These are phyloP conservation scores for Penicillium turbatum DNA, from an alignment of 495 filamentous ascomycete species.

Conservation along the genomic window DNA sequence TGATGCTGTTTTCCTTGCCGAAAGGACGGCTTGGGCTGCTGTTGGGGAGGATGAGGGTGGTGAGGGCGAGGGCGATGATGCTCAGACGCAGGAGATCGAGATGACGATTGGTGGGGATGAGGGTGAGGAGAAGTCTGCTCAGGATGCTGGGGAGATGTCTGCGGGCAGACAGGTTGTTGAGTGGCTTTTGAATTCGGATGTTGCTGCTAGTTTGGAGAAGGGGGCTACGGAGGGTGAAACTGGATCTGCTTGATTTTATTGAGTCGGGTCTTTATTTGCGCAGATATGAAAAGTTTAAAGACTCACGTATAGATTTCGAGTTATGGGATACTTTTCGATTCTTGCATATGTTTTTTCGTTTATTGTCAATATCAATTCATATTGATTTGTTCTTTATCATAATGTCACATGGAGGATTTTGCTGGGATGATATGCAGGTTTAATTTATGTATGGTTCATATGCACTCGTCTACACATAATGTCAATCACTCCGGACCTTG, in stretches of 20 bases:
- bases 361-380: constrained; percentile 13
- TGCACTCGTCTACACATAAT: constrained; percentile 15
- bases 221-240: constrained; percentile 25
- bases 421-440: constrained; percentile 2
- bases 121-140: constrained; percentile 9
- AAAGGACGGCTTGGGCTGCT: constrained; percentile 51
- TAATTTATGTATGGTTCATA: constrained; percentile 12
- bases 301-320: background rate
- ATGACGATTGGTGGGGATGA: constrained; percentile 26
- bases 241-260: constrained; percentile 12
- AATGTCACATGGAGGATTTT: background rate
- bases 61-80: constrained; percentile 15
- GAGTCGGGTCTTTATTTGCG: background rate
- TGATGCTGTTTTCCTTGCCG: constrained; percentile 80
- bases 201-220: constrained; percentile 34
- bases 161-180: constrained; percentile 43
- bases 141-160: constrained; percentile 29
- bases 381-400: constrained; percentile 5
- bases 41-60: constrained; percentile 23
- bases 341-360: constrained; percentile 12
- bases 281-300: constrained; percentile 10
- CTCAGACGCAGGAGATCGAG: constrained; percentile 28
- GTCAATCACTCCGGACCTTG: constrained; percentile 31
- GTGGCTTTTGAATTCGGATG: constrained; percentile 44
- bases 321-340: background rate